These are phyloP conservation scores for Xylaria longipes DNA, from an alignment of 495 filamentous ascomycete genomes.

Conservation along the genomic window DNA sequence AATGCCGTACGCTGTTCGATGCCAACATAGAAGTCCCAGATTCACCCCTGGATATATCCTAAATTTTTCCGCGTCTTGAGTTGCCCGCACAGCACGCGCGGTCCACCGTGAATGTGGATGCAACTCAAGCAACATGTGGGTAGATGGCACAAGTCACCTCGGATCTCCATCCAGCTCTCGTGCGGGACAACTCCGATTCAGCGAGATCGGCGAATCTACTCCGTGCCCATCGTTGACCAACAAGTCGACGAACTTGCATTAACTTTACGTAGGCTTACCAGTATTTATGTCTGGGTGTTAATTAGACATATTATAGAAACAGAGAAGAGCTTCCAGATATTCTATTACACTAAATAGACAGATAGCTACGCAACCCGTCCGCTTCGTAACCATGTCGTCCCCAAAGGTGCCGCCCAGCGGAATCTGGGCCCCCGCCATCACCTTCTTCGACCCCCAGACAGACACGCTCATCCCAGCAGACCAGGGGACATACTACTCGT, in stretches of 20 bases:
- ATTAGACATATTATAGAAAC: background rate
- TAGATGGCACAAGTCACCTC: background rate
- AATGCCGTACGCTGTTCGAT: too few relatives aligned
- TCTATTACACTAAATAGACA: background rate
- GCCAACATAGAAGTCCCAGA: background rate
- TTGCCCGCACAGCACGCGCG: background rate
- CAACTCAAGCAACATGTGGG: background rate
- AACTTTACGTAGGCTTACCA: background rate
- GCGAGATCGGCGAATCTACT: constrained; percentile 20
- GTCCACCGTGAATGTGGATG: background rate
- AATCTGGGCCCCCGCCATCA: constrained; percentile 54
- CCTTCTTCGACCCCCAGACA: constrained; percentile 61
- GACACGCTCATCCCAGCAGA: constrained; percentile 58
- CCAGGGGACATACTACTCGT: constrained; percentile 60
- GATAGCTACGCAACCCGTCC: background rate
- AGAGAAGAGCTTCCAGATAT: background rate
- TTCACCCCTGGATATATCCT: background rate
- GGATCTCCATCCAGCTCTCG: constrained; percentile 1
- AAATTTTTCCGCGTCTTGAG: background rate
- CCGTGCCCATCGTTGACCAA: background rate
- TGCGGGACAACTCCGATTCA: constrained; percentile 23
- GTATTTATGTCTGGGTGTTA: background rate
- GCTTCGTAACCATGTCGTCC: constrained; percentile 30
- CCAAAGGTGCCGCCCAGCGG: constrained; percentile 48
- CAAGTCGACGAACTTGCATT: background rate